phyloP scores from a whole-genome alignment of 306 rosid species.

The Ziziphus jujuba region DNA sequence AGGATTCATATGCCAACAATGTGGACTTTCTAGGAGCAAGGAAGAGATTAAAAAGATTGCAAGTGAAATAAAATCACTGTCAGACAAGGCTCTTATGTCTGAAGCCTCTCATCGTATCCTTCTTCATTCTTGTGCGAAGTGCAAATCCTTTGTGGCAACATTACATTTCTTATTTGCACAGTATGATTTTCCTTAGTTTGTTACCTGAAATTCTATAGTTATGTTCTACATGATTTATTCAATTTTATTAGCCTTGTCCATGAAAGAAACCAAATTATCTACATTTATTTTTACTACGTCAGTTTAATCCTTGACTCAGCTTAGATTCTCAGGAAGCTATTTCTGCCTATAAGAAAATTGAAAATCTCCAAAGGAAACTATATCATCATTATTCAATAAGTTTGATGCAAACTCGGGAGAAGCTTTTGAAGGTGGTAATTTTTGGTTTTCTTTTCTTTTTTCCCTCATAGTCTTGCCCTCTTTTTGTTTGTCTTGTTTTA shows the following conservation, averaged over 20 bases:
- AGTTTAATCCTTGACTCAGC: conserved; percentile 53
- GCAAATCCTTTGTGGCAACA: not conserved
- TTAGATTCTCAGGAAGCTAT: conserved; percentile 60
- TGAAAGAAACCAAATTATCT: conserved; percentile 12
- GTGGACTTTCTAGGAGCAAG: conserved; percentile 68
- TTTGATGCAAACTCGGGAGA: conserved; percentile 82
- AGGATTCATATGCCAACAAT: conserved; percentile 75
- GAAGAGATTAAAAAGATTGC: conserved; percentile 59
- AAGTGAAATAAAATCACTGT: conserved; percentile 55
- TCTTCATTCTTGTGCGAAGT: conserved; percentile 17
- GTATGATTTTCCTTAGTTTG: not conserved
- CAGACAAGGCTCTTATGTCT: conserved; percentile 47
- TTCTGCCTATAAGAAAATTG: conserved; percentile 45
- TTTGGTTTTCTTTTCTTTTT: conserved; percentile 5
- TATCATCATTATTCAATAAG: conserved; percentile 66
- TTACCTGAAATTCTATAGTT: conserved; percentile 5
- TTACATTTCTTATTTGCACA: not conserved
- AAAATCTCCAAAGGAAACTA: conserved; percentile 60
- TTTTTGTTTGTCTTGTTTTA: not conserved
- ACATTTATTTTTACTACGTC: conserved; percentile 11
- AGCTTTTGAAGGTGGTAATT: conserved; percentile 63
- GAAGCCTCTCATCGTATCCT: conserved; percentile 66
- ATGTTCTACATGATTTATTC: not conserved
- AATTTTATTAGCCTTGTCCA: conserved; percentile 3
- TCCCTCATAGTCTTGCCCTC: conserved; percentile 1